Conservation (phyloP, 1,284 basidiomycete species). For the Cutaneotrichosporon cyanovorans region DNA sequence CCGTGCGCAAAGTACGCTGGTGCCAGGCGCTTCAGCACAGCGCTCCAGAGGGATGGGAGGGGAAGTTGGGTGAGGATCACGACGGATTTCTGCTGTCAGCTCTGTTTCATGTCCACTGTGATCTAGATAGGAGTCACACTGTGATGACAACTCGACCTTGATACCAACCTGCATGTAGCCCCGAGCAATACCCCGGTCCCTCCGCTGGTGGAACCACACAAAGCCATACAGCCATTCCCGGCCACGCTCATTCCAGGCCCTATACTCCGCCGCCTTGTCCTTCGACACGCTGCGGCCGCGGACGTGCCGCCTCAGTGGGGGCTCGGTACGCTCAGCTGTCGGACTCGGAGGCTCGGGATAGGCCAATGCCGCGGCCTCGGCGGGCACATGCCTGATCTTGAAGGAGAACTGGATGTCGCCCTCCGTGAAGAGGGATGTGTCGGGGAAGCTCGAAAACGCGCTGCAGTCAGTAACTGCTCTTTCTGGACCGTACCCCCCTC, state of each 20-base stretch:
- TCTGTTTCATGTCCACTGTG: background rate
- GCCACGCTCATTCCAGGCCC: slow-evolving; percentile 39
- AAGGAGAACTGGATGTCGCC: slow-evolving; percentile 46
- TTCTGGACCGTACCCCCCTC: too few relatives aligned
- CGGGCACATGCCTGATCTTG: slow-evolving; percentile 53
- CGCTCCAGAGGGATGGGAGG: slow-evolving; percentile 73
- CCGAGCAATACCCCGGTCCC: slow-evolving; percentile 62
- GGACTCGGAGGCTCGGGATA: slow-evolving; percentile 36
- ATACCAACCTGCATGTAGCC: slow-evolving; percentile 73
- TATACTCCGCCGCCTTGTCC: slow-evolving; percentile 41
- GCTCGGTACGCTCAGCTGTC: background rate
- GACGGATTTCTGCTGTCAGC: slow-evolving; percentile 59
- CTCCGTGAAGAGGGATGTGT: slow-evolving; percentile 69
- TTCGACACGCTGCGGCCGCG: slow-evolving; percentile 3
- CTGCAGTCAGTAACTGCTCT: slow-evolving; percentile 48
- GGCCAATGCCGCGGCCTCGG: slow-evolving; percentile 25
- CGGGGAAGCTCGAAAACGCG: slow-evolving; percentile 90
- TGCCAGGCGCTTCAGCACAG: slow-evolving; percentile 62
- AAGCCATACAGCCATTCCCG: slow-evolving; percentile 62
- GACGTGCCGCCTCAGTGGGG: background rate
- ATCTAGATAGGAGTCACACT: too few relatives aligned
- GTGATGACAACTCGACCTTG: too few relatives aligned
- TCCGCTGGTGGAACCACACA: slow-evolving; percentile 69
- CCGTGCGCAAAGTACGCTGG: slow-evolving; percentile 69
- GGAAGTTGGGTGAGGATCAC: slow-evolving; percentile 77